Evolutionary conservation across 768 basidiomycete genomes (phyloP), one percentile per base, ranked within the genome.

Genomic region (Rickenella mellea): DNA sequence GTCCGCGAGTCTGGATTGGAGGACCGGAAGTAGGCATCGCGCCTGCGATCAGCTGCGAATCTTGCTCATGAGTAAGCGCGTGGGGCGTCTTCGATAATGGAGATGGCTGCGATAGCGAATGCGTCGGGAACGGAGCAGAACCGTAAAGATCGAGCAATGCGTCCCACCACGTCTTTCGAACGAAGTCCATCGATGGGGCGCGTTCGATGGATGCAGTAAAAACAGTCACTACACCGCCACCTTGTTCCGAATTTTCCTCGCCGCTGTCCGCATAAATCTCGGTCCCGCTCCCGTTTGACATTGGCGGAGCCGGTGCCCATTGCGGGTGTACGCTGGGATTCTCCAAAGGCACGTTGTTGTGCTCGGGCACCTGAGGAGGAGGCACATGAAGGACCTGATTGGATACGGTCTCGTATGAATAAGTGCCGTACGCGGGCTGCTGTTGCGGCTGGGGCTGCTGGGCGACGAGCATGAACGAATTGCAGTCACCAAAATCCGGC

Each of bases 81-180:
- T n/a, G n/a, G n/a, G n/a, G n/a, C n/a, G n/a, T n/a, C n/a, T n/a
- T n/a, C n/a, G n/a, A n/a, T n/a, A n/a, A n/a, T n/a, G n/a, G n/a
- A n/a, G n/a, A n/a, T n/a, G n/a, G n/a, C n/a, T n/a, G n/a, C 7
- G 25, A 14, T 10, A 25, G 20, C 19, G 20, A 46, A 31, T 26
- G 37, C 14, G 21, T 14, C 19, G 15, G 19, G 19, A 9, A 21
- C 28, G 14, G 27, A 17, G 30, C 21, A 8, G 26, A 36, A 42
- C 47, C 24, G 55, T 85, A 85, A 22, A 80, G 53, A 29, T 64
- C 61, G 27, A 84, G 59, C 14, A 87, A 66, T 4, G 72, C 75
- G 53, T 86, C 86, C 79, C 81, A 88, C 85, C 85, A 86, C 19
- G 75, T 78, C 62, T 81, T 77, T 39, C 82, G 80, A 14, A 69